Conservation (phyloP, 306 rosid species). For the Hippophae tibetana region DNA sequence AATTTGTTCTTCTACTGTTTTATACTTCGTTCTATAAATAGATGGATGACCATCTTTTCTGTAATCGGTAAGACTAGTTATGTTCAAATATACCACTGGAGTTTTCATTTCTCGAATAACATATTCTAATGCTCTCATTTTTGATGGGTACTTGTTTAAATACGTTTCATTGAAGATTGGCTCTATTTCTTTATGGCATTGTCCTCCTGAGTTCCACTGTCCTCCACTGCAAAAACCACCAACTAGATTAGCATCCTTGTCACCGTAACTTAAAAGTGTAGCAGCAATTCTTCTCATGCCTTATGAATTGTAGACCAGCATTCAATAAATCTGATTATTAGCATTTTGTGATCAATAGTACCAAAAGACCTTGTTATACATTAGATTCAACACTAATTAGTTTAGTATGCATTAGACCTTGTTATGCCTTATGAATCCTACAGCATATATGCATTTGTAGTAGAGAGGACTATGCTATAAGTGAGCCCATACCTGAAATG, state of each 20-base stretch:
- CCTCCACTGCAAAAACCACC: slow-evolving; percentile 65
- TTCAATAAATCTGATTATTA: too few relatives aligned
- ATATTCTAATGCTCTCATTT: slow-evolving; percentile 71
- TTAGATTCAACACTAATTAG: too few relatives aligned
- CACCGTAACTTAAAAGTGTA: too few relatives aligned
- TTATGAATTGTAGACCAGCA: too few relatives aligned
- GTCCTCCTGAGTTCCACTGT: slow-evolving; percentile 95
- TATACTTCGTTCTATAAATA: slow-evolving; percentile 44
- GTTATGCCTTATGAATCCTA: too few relatives aligned
- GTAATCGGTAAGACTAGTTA: slow-evolving; percentile 73
- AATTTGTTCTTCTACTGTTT: slow-evolving; percentile 25
- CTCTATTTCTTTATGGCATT: slow-evolving; percentile 66
- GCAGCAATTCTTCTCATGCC: too few relatives aligned
- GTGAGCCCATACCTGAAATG: slow-evolving; percentile 62
- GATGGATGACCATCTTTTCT: slow-evolving; percentile 94
- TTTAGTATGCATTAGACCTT: too few relatives aligned
- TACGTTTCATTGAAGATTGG: slow-evolving; percentile 53
- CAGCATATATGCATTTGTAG: too few relatives aligned
- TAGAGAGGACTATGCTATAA: too few relatives aligned
- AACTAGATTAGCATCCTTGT: slow-evolving; percentile 3
- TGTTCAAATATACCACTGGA: slow-evolving; percentile 64
- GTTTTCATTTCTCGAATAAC: slow-evolving; percentile 61
- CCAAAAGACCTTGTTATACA: too few relatives aligned
- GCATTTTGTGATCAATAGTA: too few relatives aligned
- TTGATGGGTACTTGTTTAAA: slow-evolving; percentile 55